phyloP scores from a whole-genome alignment of 345 rosid species.

The Laguncularia racemosa region DNA sequence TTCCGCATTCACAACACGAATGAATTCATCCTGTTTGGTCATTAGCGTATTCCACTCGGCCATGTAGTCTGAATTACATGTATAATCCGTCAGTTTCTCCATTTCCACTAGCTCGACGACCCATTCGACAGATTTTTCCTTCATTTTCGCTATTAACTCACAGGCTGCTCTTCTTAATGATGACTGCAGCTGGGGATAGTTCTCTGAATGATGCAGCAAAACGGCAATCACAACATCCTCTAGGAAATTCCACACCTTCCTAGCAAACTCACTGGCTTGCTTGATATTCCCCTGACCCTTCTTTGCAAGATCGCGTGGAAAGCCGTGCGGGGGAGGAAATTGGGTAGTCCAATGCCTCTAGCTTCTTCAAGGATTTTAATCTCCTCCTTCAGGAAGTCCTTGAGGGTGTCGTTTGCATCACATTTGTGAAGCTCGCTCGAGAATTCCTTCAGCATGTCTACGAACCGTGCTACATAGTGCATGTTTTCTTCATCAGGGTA shows the following conservation, averaged over 20 bases:
- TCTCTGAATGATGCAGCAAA: conserved; percentile 9
- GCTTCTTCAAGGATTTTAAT: conserved; percentile 22
- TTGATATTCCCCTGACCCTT: conserved; percentile 16
- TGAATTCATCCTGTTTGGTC: conserved; percentile 5
- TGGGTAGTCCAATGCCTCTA: conserved; percentile 22
- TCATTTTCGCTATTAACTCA: conserved; percentile 16
- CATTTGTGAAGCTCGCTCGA: conserved; percentile 2
- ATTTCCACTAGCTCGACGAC: conserved; percentile 23
- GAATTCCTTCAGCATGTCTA: conserved; percentile 18
- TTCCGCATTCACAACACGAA: background rate
- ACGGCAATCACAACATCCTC: conserved; percentile 11
- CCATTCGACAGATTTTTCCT: conserved; percentile 19
- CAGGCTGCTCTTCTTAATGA: conserved; percentile 15
- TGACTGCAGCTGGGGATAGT: conserved; percentile 17
- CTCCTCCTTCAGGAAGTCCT: conserved; percentile 19
- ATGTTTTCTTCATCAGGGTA: conserved; percentile 21
- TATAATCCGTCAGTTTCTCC: conserved; percentile 33
- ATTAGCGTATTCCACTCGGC: conserved; percentile 16
- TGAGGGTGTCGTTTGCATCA: background rate
- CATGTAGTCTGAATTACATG: conserved; percentile 23
- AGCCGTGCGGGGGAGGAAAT: conserved; percentile 25
- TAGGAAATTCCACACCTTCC: conserved; percentile 19
- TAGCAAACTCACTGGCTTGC: conserved; percentile 11
- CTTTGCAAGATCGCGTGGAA: conserved; percentile 12
- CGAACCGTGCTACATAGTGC: conserved; percentile 24